These are phyloP conservation scores for Chlorella sp. DNA, from an alignment of 139 green algal species.

Conservation along the genomic window DNA sequence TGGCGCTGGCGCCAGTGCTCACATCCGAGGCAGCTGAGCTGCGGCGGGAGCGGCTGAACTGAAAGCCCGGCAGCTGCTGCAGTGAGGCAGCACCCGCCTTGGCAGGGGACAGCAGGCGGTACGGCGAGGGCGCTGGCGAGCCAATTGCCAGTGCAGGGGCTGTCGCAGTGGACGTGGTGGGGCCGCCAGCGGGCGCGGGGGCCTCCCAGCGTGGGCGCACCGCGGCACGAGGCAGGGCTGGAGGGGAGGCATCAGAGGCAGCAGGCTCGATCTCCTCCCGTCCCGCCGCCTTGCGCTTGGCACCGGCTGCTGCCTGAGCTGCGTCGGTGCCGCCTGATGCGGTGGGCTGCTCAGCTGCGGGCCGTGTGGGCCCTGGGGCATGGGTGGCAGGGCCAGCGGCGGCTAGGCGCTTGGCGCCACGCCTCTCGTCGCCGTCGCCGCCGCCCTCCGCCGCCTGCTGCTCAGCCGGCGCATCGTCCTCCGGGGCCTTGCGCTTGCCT, in stretches of 20 bases:
- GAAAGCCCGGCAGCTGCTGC: conserved; percentile 13
- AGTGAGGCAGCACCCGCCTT: conserved; percentile 11
- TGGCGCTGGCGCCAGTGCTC: not conserved
- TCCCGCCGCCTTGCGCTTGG: conserved; percentile 4
- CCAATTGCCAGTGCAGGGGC: not conserved
- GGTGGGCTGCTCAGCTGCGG: not conserved
- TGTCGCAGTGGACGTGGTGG: not conserved
- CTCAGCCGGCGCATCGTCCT: not conserved
- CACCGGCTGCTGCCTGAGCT: not conserved
- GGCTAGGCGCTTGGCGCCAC: not conserved
- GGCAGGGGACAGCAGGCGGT: conserved; percentile 13
- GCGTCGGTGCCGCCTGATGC: not conserved
- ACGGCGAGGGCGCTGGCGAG: conserved; percentile 17
- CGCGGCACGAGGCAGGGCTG: not conserved
- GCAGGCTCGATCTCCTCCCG: not conserved
- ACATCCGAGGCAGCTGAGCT: conserved; percentile 1
- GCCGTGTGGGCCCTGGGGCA: too few species aligned
- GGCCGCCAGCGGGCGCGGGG: not conserved
- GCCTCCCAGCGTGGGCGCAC: not conserved
- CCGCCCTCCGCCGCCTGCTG: not conserved
- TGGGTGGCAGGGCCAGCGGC: not conserved
- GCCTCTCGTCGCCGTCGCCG: not conserved
- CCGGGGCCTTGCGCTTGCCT: conserved; percentile 27
- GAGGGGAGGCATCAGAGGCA: not conserved
- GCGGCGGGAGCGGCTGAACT: not conserved